Percentiles rank a stretch among this genome's conserved stretches.
Evolutionary conservation across 2,329 filamentous ascomycete genomes (phyloP).

Genomic region (Sporothrix humicola): DNA sequence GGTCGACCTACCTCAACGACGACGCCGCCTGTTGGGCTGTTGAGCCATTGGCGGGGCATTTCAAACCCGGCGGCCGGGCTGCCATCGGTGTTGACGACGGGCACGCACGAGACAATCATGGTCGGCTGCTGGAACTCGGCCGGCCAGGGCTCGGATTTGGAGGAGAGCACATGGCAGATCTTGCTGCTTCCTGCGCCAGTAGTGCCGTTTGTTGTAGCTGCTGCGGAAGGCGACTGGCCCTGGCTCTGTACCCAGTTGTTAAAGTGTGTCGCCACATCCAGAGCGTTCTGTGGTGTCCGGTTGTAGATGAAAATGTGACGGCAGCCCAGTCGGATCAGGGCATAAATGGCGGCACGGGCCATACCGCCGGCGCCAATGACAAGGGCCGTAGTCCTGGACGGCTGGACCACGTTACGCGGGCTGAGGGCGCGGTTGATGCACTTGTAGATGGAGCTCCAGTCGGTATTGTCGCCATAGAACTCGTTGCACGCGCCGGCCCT

Average conservation of each 20-base stretch:
- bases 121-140: conserved; percentile 66
- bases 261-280: conserved; percentile 69
- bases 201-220: conserved; percentile 33
- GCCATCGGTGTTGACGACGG: conserved; percentile 66
- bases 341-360: conserved; percentile 75
- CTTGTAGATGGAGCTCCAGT: conserved; percentile 51
- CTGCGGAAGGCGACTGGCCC: conserved; percentile 40
- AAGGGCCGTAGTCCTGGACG: conserved; percentile 58
- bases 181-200: conserved; percentile 36
- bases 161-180: conserved; percentile 61
- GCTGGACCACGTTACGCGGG: conserved; percentile 66
- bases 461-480: conserved; percentile 64
- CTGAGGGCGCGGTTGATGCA: conserved; percentile 73
- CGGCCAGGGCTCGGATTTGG: conserved; percentile 68
- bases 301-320: conserved; percentile 75
- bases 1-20: conserved; percentile 62
- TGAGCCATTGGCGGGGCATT: conserved; percentile 71
- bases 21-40: conserved; percentile 73
- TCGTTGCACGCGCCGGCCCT: conserved; percentile 65
- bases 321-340: conserved; percentile 74
- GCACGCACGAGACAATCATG: conserved; percentile 74
- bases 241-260: conserved; percentile 56
- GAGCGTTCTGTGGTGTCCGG: conserved; percentile 65
- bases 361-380: conserved; percentile 71
- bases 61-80: conserved; percentile 70